Conservation (phyloP, 768 basidiomycete genomes). For the Boletales sp. region DNA sequence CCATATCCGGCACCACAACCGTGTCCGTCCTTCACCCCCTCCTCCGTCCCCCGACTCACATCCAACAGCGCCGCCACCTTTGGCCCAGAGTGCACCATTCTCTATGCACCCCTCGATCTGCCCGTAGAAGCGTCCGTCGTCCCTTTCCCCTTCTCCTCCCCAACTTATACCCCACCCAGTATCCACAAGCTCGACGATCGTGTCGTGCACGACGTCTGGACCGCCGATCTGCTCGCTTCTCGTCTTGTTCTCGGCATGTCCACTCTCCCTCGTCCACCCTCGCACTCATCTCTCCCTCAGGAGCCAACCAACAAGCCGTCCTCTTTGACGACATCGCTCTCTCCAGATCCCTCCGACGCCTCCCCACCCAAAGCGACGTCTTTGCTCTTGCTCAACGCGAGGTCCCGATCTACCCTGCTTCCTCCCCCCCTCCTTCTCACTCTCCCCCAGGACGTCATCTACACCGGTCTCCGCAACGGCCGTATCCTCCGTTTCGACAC, state of each 20-base stretch:
- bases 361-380: constrained; percentile 60
- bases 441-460: constrained; percentile 42
- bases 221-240: constrained; percentile 46
- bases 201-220: constrained; percentile 52
- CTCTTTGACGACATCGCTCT: constrained; percentile 49
- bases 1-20: constrained; percentile 42
- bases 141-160: background rate
- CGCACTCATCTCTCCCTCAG: constrained; percentile 30
- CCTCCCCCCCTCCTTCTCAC: background rate
- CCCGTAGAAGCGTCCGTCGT: constrained; percentile 34
- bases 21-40: constrained; percentile 37
- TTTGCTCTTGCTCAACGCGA: constrained; percentile 54
- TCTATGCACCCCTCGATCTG: constrained; percentile 41
- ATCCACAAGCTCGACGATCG: constrained; percentile 34
- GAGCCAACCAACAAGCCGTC: constrained; percentile 50
- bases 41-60: constrained; percentile 14
- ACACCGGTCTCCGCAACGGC: constrained; percentile 61
- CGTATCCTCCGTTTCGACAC: constrained; percentile 55
- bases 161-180: constrained; percentile 3
- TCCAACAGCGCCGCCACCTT: constrained; percentile 51
- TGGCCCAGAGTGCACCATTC: constrained; percentile 49
- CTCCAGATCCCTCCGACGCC: constrained; percentile 30
- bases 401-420: constrained; percentile 29
- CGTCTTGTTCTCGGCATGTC: constrained; percentile 51
- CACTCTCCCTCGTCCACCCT: background rate